Percentiles rank a stretch among this genome's conserved stretches.
phyloP scores from a whole-genome alignment of 2,329 filamentous ascomycete species.

The Biscogniauxia sp. region DNA sequence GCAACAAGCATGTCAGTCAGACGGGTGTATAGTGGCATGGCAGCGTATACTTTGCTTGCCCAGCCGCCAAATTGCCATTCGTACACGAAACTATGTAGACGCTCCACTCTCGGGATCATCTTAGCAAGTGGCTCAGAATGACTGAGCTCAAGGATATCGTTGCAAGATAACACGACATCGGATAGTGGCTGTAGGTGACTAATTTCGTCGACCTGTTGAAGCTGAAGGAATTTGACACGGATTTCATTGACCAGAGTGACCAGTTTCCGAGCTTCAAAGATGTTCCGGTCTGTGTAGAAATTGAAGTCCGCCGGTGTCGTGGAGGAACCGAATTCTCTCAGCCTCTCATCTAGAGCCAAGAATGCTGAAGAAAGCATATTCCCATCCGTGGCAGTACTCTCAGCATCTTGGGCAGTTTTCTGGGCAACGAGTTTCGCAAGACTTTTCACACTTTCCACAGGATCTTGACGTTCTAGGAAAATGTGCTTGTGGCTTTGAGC shows the following conservation, averaged over 20 bases:
- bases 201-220: constrained; percentile 65
- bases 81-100: constrained; percentile 78
- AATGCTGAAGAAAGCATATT: constrained; percentile 65
- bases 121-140: constrained; percentile 84
- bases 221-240: constrained; percentile 67
- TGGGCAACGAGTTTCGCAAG: constrained; percentile 45
- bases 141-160: constrained; percentile 70
- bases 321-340: constrained; percentile 43
- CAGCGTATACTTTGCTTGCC: constrained; percentile 76
- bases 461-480: constrained; percentile 43
- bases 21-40: constrained; percentile 67
- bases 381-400: constrained; percentile 42
- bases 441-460: constrained; percentile 41
- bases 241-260: constrained; percentile 68
- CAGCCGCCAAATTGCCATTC: constrained; percentile 90
- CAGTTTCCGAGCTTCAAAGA: constrained; percentile 71
- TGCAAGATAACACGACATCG: constrained; percentile 74
- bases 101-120: constrained; percentile 82
- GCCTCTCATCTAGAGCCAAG: constrained; percentile 62
- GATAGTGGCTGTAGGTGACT: constrained; percentile 71
- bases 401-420: constrained; percentile 32
- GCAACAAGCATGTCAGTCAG: constrained; percentile 78
- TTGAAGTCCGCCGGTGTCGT: constrained; percentile 61
- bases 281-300: constrained; percentile 83
- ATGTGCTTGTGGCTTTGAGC: constrained; percentile 58